phyloP scores from a whole-genome alignment of 1,284 basidiomycete species.

The Ceratobasidium sp. region DNA sequence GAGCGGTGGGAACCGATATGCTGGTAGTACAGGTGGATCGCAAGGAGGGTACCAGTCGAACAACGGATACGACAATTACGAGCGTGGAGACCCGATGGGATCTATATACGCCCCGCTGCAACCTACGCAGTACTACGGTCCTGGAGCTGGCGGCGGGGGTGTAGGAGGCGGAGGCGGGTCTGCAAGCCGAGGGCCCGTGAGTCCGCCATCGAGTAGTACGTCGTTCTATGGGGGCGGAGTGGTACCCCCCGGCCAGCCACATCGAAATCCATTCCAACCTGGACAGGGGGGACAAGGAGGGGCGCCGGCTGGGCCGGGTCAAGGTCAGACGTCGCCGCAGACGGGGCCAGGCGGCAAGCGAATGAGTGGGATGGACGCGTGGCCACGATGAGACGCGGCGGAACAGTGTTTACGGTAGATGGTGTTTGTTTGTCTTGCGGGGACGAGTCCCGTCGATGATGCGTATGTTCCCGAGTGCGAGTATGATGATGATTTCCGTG shows the following conservation, averaged over 20 bases:
- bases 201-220: conserved; percentile 61
- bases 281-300: conserved; percentile 40
- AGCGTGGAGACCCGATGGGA: conserved; percentile 71
- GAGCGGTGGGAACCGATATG: conserved; percentile 52
- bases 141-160: conserved; percentile 52
- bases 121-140: conserved; percentile 75
- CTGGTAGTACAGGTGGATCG: background rate
- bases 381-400: conserved; percentile 74
- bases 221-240: conserved; percentile 76
- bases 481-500: conserved; percentile 5
- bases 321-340: conserved; percentile 27
- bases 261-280: conserved; percentile 74
- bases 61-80: conserved; percentile 55
- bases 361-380: conserved; percentile 75
- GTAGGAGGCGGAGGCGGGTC: conserved; percentile 50
- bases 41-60: conserved; percentile 25
- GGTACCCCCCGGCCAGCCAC: conserved; percentile 63
- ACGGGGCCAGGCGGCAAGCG: conserved; percentile 66
- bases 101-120: conserved; percentile 80
- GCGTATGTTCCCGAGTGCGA: too few relatives aligned
- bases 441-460: too few relatives aligned
- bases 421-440: conserved; percentile 48
- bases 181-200: conserved; percentile 61
- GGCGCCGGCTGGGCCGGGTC: conserved; percentile 30
- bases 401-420: conserved; percentile 43